Percentiles rank a stretch among this genome's conserved stretches.
Evolutionary conservation across 2,329 filamentous ascomycete species (phyloP).

Genomic region (Capronia coronata): DNA sequence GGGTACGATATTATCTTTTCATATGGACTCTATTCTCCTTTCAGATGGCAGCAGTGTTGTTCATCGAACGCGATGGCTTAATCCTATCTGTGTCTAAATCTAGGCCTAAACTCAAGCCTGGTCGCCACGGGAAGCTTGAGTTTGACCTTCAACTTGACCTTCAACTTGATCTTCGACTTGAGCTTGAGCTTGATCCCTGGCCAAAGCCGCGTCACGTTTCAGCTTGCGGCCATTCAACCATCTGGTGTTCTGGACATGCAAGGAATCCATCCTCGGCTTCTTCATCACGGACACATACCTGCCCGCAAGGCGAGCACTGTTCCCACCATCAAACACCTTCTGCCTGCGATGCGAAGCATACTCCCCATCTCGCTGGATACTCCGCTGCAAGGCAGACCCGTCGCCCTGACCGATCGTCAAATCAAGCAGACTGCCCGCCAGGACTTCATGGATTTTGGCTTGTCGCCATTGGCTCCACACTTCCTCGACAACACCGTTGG

Average conservation of each 20-base stretch:
- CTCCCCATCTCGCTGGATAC: conserved; percentile 17
- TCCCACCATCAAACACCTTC: conserved; percentile 54
- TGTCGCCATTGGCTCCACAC: conserved; percentile 79
- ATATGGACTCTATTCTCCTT: no score
- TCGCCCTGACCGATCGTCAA: conserved; percentile 45
- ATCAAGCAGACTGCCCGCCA: conserved; percentile 68
- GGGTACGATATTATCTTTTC: no score
- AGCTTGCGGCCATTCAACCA: conserved; percentile 50
- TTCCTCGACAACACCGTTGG: conserved; percentile 61
- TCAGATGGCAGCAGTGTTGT: no score
- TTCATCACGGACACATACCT: conserved; percentile 53
- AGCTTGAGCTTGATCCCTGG: neutral
- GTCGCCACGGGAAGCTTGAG: no score
- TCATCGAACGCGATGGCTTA: no score
- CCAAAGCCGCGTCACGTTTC: conserved; percentile 30
- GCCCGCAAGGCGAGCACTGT: conserved; percentile 49
- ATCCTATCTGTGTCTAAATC: no score
- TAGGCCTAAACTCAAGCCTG: no score
- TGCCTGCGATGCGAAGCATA: conserved; percentile 37
- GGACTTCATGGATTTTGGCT: conserved; percentile 81
- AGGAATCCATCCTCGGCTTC: conserved; percentile 50
- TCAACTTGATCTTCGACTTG: no score
- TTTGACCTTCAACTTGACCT: no score
- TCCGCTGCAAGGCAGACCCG: conserved; percentile 30
- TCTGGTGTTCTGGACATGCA: conserved; percentile 57